Base-by-base conservation (phyloP, 345 rosid species). In the Mangifera indica region DNA sequence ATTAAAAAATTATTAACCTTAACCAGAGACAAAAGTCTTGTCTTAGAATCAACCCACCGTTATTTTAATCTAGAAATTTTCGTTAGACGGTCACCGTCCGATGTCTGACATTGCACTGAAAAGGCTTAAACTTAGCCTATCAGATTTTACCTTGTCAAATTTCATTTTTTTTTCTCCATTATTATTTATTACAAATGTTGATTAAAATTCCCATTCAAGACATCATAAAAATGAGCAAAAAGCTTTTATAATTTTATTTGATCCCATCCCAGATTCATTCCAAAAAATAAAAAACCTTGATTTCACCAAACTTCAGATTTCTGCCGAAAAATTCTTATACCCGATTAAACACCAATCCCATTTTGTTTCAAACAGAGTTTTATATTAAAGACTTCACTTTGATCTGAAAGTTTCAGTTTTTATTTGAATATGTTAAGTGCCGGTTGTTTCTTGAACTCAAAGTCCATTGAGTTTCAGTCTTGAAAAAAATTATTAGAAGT, bases 341-440 rank as follows among this genome's bases (percentile, higher is more conserved):
- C 85, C 85, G 76, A 80, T 83, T 78, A 63, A 76, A 66, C 80
- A 77, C 83, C 87, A 11, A 37, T 5, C 9, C 42, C 42, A 37
- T 37, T 67, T 44, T n/a, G 46, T 56, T 72, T 40, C 8, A 5
- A 24, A 52, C n/a, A 15, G 18, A 25, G 14, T 5, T 66, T 65
- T 64, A n/a, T 18, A 9, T 40, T 81, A 49, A 52, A 53, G 54
- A 32, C 18, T 26, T 32, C 18, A 52, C 59, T 74, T 66, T 61
- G 74, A 79, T 79, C 79, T 18, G 51, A 37, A 69, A 44, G 62
- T 18, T 15, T 46, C 63, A 15, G 3, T 45, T 60, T 60, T 18
- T 34, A 11, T 5, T 8, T 46, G 37, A 45, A 15, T 46, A 5
- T 65, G 5, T 20, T 7, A 65, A 65, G 69, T 48, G 9, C 42